Evolutionary conservation across 192 early-diverging fungal genomes (phyloP).

Genomic region (Coemansia sp.): DNA sequence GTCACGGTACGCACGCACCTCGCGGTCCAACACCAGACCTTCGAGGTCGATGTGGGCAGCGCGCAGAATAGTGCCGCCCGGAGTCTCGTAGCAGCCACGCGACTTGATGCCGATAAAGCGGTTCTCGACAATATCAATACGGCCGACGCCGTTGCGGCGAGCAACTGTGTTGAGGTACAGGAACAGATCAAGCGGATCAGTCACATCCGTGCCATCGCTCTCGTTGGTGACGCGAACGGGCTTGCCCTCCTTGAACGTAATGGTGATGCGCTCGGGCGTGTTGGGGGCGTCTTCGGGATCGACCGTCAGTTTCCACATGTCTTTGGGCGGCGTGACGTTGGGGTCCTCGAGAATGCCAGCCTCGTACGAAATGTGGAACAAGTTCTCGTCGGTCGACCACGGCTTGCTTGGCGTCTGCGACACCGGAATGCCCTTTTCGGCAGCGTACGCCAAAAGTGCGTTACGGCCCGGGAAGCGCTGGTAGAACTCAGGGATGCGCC

Average conservation of each 20-base stretch:
- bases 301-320: slow-evolving; percentile 99
- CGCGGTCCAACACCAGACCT: slow-evolving; percentile 92
- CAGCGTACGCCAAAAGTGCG: slow-evolving; percentile 89
- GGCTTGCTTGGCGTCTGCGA: slow-evolving; percentile 95
- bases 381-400: slow-evolving; percentile 99
- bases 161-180: slow-evolving; percentile 94
- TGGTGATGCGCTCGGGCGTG: slow-evolving; percentile 90
- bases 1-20: slow-evolving; percentile 90
- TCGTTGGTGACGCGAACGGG: slow-evolving; percentile 88
- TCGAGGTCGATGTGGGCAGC: slow-evolving; percentile 95
- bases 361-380: slow-evolving; percentile 99
- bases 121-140: slow-evolving; percentile 99
- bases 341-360: slow-evolving; percentile 98
- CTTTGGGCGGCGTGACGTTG: slow-evolving; percentile 89
- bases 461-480: slow-evolving; percentile 91
- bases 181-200: slow-evolving; percentile 82
- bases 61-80: slow-evolving; percentile 94
- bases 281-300: slow-evolving; percentile 97
- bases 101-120: slow-evolving; percentile 99
- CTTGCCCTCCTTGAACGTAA: slow-evolving; percentile 85
- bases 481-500: slow-evolving; percentile 95
- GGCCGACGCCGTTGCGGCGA: slow-evolving; percentile 95
- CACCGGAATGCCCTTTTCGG: slow-evolving; percentile 87
- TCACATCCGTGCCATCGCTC: slow-evolving; percentile 64
- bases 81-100: slow-evolving; percentile 99